A percentile compares a stretch with the other conserved stretches of the same genome.
Conservation (phyloP, 2,329 filamentous ascomycete species). For the Fusarium sororula region DNA sequence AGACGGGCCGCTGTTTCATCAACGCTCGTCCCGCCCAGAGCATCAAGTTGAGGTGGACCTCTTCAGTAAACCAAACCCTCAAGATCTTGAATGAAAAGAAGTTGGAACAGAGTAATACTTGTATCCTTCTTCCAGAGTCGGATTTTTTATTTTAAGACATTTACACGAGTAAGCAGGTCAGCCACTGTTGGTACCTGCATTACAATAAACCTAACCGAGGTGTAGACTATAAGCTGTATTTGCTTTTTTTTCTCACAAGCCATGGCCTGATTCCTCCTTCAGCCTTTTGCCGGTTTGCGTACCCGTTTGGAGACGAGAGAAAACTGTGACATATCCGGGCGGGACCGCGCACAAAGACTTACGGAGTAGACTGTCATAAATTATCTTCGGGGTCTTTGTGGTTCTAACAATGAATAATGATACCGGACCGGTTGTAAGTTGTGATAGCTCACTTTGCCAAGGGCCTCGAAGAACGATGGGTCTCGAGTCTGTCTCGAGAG, state of each 20-base stretch:
- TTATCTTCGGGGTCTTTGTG: not conserved
- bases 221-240: not conserved
- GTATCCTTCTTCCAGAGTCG: not conserved
- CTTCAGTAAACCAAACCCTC: not conserved
- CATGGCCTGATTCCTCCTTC: constrained; percentile 27
- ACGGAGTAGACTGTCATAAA: not conserved
- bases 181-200: constrained; percentile 18
- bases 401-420: not conserved
- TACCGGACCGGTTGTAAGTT: not conserved
- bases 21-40: not conserved
- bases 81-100: not conserved
- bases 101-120: not conserved
- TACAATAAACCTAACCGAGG: not conserved
- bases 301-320: constrained; percentile 10
- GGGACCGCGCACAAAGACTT: not conserved
- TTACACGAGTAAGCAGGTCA: not conserved
- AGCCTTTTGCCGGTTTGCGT: not conserved
- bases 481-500: not conserved
- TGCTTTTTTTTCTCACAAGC: constrained; percentile 33
- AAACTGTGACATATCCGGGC: not conserved
- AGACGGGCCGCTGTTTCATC: constrained; percentile 23
- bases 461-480: not conserved
- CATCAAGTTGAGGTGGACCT: not conserved
- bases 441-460: not conserved
- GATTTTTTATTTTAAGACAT: not conserved